phyloP scores from a whole-genome alignment of 352 stramenopile species.

The Phytophthora foliorum region DNA sequence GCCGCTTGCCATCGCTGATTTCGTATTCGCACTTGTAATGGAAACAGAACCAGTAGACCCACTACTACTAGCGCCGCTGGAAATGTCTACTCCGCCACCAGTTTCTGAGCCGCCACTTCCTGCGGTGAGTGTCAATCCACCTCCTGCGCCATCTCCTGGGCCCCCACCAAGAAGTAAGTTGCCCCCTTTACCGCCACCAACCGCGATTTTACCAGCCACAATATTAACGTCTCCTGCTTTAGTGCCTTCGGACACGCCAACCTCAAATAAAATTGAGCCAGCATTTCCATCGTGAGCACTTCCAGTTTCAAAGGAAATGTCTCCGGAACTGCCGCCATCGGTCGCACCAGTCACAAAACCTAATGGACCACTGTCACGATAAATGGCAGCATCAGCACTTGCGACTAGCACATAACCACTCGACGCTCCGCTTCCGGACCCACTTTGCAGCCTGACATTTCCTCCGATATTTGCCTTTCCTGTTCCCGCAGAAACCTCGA shows the following conservation, averaged over 20 bases:
- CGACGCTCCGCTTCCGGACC: constrained; percentile 29
- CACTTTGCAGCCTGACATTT: constrained; percentile 42
- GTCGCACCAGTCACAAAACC: constrained; percentile 42
- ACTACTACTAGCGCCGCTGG: constrained; percentile 33
- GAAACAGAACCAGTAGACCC: constrained; percentile 34
- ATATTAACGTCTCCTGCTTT: constrained; percentile 28
- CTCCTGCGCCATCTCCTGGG: constrained; percentile 22
- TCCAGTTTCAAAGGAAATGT: constrained; percentile 42
- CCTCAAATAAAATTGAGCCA: constrained; percentile 37
- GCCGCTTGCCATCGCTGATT: constrained; percentile 38
- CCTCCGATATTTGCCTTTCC: constrained; percentile 30
- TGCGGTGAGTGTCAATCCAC: constrained; percentile 25
- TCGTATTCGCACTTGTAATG: constrained; percentile 32
- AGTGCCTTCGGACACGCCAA: constrained; percentile 29
- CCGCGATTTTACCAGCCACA: constrained; percentile 28
- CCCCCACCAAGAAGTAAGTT: constrained; percentile 26
- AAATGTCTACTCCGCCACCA: constrained; percentile 34
- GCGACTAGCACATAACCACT: constrained; percentile 44
- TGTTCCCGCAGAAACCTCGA: constrained; percentile 43
- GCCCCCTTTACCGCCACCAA: constrained; percentile 24
- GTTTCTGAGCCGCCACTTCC: constrained; percentile 22
- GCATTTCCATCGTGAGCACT: constrained; percentile 29
- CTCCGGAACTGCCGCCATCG: constrained; percentile 41
- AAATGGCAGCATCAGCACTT: constrained; percentile 34
- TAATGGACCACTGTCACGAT: constrained; percentile 36